A percentile compares a stretch with the other conserved stretches of the same genome.
Evolutionary conservation across 2,329 filamentous ascomycete species (phyloP).

Genomic region (Fusarium sp.): DNA sequence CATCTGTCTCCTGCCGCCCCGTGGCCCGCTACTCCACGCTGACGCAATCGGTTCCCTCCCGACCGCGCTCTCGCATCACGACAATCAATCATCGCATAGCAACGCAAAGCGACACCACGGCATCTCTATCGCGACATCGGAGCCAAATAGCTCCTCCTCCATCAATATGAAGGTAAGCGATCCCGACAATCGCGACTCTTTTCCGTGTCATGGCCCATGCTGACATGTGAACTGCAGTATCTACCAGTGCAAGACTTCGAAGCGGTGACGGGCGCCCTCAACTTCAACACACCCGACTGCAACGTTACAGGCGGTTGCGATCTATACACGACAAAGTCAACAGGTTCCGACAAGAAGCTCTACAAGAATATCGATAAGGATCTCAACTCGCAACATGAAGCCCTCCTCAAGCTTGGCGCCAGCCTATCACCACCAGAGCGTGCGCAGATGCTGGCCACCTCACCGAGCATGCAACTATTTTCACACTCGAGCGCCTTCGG

Average conservation of each 20-base stretch:
- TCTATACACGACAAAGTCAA: conserved; percentile 96
- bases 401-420: conserved; percentile 85
- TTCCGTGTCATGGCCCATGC: conserved; percentile 2
- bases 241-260: conserved; percentile 92
- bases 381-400: conserved; percentile 90
- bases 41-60: conserved; percentile 45
- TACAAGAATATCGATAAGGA: conserved; percentile 96
- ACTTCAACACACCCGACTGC: conserved; percentile 94
- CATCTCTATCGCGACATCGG: conserved; percentile 3
- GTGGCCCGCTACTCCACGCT: conserved; percentile 46
- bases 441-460: conserved; percentile 74
- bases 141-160: conserved; percentile 6
- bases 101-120: conserved; percentile 13
- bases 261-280: conserved; percentile 89
- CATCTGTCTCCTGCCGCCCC: conserved; percentile 29
- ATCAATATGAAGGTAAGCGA: conserved; percentile 55
- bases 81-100: conserved; percentile 7
- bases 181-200: neutral
- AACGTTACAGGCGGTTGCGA: conserved; percentile 95
- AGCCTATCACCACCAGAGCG: conserved; percentile 87
- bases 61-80: conserved; percentile 28
- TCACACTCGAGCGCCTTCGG: conserved; percentile 93
- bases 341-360: conserved; percentile 94
- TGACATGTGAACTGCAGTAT: conserved; percentile 70
- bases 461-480: conserved; percentile 69